Conservation (phyloP, 23 red algal genomes). For the Agarophyton chilense region DNA sequence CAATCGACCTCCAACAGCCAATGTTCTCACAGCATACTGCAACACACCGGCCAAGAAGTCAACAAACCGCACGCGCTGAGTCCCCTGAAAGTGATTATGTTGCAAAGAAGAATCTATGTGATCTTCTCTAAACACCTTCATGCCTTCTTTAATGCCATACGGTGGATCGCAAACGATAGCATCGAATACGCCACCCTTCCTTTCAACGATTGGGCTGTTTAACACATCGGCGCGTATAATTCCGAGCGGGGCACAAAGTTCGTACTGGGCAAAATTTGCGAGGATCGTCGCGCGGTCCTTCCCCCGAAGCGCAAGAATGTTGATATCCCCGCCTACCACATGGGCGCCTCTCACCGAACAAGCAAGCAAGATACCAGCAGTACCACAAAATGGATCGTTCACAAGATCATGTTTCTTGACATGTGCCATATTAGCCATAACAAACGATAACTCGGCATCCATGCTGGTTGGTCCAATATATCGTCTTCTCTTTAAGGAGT, state of each 20-base stretch:
- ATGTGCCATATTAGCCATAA: slow-evolving; percentile 95
- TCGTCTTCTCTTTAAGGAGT: slow-evolving; percentile 61
- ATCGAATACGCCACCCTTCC: slow-evolving; percentile 71
- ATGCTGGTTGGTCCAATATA: slow-evolving; percentile 96
- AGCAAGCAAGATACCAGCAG: slow-evolving; percentile 85
- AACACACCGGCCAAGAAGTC: slow-evolving; percentile 77
- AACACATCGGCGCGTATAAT: slow-evolving; percentile 82
- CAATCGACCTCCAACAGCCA: slow-evolving; percentile 78
- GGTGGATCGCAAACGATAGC: slow-evolving; percentile 94
- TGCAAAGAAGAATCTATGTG: slow-evolving; percentile 51
- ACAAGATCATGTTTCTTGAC: slow-evolving; percentile 70
- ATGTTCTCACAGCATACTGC: slow-evolving; percentile 57
- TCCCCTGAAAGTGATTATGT: slow-evolving; percentile 57
- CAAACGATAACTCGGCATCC: slow-evolving; percentile 97
- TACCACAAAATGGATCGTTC: slow-evolving; percentile 93
- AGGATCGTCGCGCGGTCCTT: slow-evolving; percentile 58
- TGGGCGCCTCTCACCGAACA: slow-evolving; percentile 72
- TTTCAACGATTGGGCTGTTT: slow-evolving; percentile 16
- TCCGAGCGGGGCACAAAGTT: slow-evolving; percentile 64
- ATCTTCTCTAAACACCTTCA: slow-evolving; percentile 72
- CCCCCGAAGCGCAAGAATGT: slow-evolving; percentile 78
- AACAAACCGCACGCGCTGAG: slow-evolving; percentile 67
- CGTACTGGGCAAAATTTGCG: slow-evolving; percentile 91
- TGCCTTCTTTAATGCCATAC: slow-evolving; percentile 96
- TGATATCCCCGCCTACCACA: slow-evolving; percentile 83